Base-by-base conservation (phyloP, 2,329 filamentous ascomycete genomes). In the Incumbomyces delicatus region DNA sequence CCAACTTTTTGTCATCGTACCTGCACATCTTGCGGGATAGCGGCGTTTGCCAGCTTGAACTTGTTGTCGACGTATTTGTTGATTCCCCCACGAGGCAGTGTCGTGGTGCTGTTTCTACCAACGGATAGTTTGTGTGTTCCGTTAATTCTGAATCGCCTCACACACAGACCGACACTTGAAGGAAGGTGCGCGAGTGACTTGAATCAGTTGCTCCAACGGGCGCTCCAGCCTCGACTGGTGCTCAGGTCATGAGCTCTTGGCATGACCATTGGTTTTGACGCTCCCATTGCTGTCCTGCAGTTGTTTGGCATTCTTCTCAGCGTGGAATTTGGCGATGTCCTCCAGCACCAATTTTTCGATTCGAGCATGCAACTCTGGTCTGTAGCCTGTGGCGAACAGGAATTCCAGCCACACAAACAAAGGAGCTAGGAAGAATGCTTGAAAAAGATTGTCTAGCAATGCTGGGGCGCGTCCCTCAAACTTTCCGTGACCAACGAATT, bases 331-430 rank as follows among this genome's bases (percentile, higher is more conserved):
- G 56, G 78, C 74, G 54, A 95, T 75, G 63, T 95, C 87, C 56
- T 78, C 72, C 61, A 81, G 68, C 2, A 95, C 86, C 32, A 77
- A 80, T 62, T 81, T 80, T 51, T 90, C 80, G 37, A 96, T 78
- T 42, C 90, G 80, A 50, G 77, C 75, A 69, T 90, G 87, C 56
- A 98, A 72, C 64, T 94, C 88, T 1, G 83, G 85, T 50, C 92
- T 79, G 67, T 96, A 98, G 41, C 92, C 92, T 42, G 94, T 77
- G 59, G 75, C 80, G 72, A 98, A 98, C 20, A 98, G 74, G 18
- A 94, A 69, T 70, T 96, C 89, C 58, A 98, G 83, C 86, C 92
- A 98, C 49, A 96, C 90, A 58, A 96, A 98, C 60, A 98, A 83
- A 7, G 92, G 92, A 0, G 92, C 92, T 18, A 96, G 74, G 60